Conservation (phyloP, 2,329 filamentous ascomycete genomes). For the Sporothrix dimorphospora region DNA sequence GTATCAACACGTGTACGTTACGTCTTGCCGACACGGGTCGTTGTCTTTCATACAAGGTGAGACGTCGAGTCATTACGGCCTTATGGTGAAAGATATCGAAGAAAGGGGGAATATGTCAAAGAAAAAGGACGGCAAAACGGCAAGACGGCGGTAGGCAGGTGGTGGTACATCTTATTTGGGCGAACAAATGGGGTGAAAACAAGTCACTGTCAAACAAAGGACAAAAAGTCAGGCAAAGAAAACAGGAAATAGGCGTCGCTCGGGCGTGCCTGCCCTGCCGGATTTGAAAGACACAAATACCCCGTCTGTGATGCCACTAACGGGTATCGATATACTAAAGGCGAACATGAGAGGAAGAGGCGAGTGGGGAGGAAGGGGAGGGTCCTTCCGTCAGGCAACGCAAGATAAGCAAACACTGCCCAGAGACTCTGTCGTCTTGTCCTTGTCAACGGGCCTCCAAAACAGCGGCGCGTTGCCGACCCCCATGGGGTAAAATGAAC, state of each 20-base stretch:
- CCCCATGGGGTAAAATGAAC: not conserved
- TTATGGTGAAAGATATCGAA: not conserved
- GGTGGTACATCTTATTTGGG: not conserved
- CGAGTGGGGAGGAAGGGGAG: not conserved
- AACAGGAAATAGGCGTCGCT: not conserved
- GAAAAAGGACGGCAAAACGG: not conserved
- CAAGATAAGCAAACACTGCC: not conserved
- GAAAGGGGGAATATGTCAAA: not conserved
- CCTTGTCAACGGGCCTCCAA: not conserved
- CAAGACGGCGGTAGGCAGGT: not conserved
- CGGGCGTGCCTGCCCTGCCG: not conserved
- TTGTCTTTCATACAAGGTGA: not conserved
- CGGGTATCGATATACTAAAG: conserved; percentile 4
- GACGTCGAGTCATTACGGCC: not conserved
- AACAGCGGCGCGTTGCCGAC: not conserved
- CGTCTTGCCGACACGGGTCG: too few relatives aligned
- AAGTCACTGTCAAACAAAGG: not conserved
- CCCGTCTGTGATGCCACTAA: not conserved
- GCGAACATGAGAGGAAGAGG: not conserved
- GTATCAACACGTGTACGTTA: not conserved
- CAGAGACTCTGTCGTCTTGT: not conserved
- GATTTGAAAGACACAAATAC: not conserved
- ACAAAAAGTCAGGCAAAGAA: not conserved
- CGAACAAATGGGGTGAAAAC: not conserved
- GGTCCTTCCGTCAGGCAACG: not conserved